These are phyloP conservation scores for Sporodiniella umbellata DNA, from an alignment of 371 early-diverging fungal genomes.

Conservation along the genomic window DNA sequence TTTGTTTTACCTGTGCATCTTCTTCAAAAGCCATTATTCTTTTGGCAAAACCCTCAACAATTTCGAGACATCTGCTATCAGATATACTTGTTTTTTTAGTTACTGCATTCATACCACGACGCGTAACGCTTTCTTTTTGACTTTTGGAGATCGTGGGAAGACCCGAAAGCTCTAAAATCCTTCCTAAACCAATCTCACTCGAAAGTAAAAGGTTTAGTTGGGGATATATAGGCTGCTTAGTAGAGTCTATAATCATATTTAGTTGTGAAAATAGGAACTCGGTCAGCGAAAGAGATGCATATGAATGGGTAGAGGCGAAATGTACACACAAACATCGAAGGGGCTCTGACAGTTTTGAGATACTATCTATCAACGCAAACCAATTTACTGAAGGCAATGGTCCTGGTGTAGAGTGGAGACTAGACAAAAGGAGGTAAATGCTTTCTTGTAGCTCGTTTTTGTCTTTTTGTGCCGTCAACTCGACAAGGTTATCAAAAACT, in stretches of 20 bases:
- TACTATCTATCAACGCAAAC: slow-evolving; percentile 39
- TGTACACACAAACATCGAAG: slow-evolving; percentile 25
- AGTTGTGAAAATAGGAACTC: slow-evolving; percentile 50
- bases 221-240: neutral
- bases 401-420: slow-evolving; percentile 34
- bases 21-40: neutral
- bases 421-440: slow-evolving; percentile 1
- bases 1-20: neutral
- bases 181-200: slow-evolving; percentile 43
- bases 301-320: slow-evolving; percentile 52
- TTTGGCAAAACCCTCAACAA: slow-evolving; percentile 18
- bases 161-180: slow-evolving; percentile 45
- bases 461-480: neutral
- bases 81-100: slow-evolving; percentile 46
- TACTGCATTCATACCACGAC: slow-evolving; percentile 55
- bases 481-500: slow-evolving; percentile 34
- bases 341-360: slow-evolving; percentile 24
- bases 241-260: slow-evolving; percentile 3
- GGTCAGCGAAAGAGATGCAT: slow-evolving; percentile 49
- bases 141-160: slow-evolving; percentile 17
- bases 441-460: neutral
- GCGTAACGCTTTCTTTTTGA: slow-evolving; percentile 20
- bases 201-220: slow-evolving; percentile 23
- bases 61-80: slow-evolving; percentile 41
- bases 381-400: slow-evolving; percentile 62